Conservation (phyloP, 768 basidiomycete species). For the Agaricus subrufescens region DNA sequence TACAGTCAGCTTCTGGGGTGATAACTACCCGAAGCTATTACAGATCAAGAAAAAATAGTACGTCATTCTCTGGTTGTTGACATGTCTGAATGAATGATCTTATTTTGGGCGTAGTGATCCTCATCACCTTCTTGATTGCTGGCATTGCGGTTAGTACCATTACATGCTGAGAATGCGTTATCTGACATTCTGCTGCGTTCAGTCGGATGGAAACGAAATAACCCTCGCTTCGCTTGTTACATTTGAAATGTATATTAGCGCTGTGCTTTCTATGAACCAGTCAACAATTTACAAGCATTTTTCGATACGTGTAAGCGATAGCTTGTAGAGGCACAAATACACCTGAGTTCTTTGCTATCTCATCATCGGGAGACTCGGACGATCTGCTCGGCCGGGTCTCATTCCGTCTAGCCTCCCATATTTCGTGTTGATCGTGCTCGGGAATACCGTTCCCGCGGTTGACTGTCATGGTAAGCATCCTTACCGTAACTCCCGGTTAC, state of each 20-base stretch:
- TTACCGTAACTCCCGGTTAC: neutral
- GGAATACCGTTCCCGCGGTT: constrained; percentile 22
- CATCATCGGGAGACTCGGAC: too few species aligned
- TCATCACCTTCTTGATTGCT: constrained; percentile 41
- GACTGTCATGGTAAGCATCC: constrained; percentile 22
- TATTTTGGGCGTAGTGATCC: constrained; percentile 32
- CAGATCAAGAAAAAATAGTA: constrained; percentile 44
- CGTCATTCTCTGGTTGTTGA: constrained; percentile 6
- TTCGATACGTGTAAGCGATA: too few species aligned
- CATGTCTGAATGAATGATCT: neutral
- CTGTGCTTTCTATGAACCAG: too few species aligned
- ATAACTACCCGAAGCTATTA: constrained; percentile 34
- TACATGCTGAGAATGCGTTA: neutral
- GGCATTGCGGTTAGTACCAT: constrained; percentile 39
- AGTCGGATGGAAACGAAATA: constrained; percentile 33
- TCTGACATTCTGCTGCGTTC: neutral
- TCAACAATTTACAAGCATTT: too few species aligned
- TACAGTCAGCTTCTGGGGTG: constrained; percentile 40
- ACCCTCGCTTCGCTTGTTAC: constrained; percentile 29
- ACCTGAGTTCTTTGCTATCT: too few species aligned
- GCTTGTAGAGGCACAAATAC: too few species aligned
- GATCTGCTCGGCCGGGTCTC: too few species aligned
- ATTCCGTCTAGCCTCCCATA: constrained; percentile 20
- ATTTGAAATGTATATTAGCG: constrained; percentile 12
- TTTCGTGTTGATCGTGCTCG: constrained; percentile 31